These are phyloP conservation scores for Ustilago shanxiensis DNA, from an alignment of 1,284 basidiomycete genomes.

Conservation along the genomic window DNA sequence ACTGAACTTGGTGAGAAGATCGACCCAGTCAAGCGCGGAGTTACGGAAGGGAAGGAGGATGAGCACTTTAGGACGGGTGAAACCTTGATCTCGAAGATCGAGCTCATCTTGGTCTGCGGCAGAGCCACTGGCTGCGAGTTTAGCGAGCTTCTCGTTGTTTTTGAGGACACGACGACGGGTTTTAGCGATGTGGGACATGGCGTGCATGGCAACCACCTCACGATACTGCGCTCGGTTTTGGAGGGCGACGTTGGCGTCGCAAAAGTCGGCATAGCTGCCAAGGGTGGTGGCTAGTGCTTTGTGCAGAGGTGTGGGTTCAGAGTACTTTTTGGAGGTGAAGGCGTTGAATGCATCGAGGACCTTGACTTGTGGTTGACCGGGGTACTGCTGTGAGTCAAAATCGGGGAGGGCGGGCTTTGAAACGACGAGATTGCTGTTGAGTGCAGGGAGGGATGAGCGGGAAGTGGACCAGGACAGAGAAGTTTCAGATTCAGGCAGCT, in stretches of 20 bases:
- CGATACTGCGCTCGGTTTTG: constrained; percentile 43
- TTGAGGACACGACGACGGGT: constrained; percentile 92
- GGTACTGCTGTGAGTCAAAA: constrained; percentile 24
- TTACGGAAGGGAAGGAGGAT: constrained; percentile 93
- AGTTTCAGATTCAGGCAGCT: constrained; percentile 37
- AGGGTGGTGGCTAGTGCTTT: constrained; percentile 46
- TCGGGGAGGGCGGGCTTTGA: constrained; percentile 28
- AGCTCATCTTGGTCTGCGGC: constrained; percentile 55
- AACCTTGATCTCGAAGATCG: constrained; percentile 86
- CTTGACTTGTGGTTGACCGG: constrained; percentile 53
- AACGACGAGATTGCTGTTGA: constrained; percentile 36
- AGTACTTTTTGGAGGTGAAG: constrained; percentile 27
- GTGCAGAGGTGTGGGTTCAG: constrained; percentile 34
- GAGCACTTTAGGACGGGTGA: constrained; percentile 93
- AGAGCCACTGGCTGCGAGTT: constrained; percentile 70
- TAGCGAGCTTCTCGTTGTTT: constrained; percentile 86
- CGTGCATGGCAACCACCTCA: constrained; percentile 55
- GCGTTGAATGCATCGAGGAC: constrained; percentile 54
- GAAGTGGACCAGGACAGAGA: constrained; percentile 36
- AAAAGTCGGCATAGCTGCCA: constrained; percentile 59
- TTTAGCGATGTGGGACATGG: constrained; percentile 73
- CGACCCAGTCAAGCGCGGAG: constrained; percentile 81
- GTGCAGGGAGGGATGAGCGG: constrained; percentile 23
- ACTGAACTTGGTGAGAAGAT: constrained; percentile 49
- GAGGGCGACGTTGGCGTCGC: constrained; percentile 51